Evolutionary conservation across 2,329 filamentous ascomycete genomes (phyloP), one percentile per base, ranked within the genome.

Genomic region (Rutstroemia sydowiana): DNA sequence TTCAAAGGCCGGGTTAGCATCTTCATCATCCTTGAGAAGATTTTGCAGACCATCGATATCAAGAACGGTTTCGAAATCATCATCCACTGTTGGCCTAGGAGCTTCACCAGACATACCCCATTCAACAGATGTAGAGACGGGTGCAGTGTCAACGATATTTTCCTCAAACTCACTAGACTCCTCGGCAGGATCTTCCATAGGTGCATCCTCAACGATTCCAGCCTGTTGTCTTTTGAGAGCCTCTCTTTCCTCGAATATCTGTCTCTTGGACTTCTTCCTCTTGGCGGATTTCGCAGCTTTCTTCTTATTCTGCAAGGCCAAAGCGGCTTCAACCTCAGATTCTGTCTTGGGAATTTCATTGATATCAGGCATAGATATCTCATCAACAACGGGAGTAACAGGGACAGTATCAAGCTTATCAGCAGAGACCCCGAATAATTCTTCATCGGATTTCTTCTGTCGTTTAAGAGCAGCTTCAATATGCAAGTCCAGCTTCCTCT

Each of bases 191-290:
- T 60, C 40, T 2, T 44, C 73, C 37, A 66, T 73, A 48, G 65
- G 72, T 32, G 59, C 70, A 53, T 77, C 74, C 49, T 81, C 72
- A 40, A 58, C 51, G 45, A 59, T 62, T 5, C 60, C 72, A 60
- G 70, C 71, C 55, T 77, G 74, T 53, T 80, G 73, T 54, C 74
- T 72, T 57, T 81, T 81, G 50, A 81, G 69, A 10, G 78, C 78
- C 61, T 84, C 78, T 18, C 77, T 75, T 64, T 88, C 84, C 63
- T 87, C 82, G 42, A 85, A 78, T 2, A 87, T 66, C 63, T 90
- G 83, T 67, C 88, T 90, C 74, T 90, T 91, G 0, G 84, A 79
- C 68, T 87, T 89, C 72, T 80, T 88, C 73, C 88, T 88, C 50
- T 64, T 66, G 13, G 56, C 57, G 3, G 76, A 59, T 65, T 84